Base-by-base conservation (phyloP, 1,284 basidiomycete species). In the Cutaneotrichosporon mucoides region DNA sequence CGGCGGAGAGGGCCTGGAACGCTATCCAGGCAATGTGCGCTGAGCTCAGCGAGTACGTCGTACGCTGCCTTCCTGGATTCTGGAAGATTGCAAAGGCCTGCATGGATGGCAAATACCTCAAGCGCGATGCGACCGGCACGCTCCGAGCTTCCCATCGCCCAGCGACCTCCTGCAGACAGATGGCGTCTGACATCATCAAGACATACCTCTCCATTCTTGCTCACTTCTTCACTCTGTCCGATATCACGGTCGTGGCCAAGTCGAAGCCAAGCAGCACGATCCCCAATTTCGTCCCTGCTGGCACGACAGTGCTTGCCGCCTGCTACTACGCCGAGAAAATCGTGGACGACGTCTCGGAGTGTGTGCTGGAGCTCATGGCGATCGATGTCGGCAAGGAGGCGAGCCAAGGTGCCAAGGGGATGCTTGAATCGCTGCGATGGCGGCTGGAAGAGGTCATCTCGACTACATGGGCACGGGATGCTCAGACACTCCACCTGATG, bases 1-100 rank as follows among this genome's bases (percentile, higher is more conserved):
- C 70, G 0, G 62, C 66, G 13, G 75, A 88, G 65, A 84, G 88
- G 36, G 84, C 86, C 24, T 99, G 96, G 96, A 83, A 87, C 66
- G 85, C 87, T 0, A 86, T 90, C 41, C 81, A 86, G 48, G 84
- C 87, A 15, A 84, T 85, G 49, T 79, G 84, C 49, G 79, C 79
- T 47, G 74, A 78, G 54, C 66, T 83, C 11, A 82, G 80, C 5
- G 81, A 84, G 44, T 80, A 81, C 48, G 70, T 84, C 6, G 64
- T 81, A 1, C 73, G 77, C 16, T 84, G 87, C 1, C 82, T 99
- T 48, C 92, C 94, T 3, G 91, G 85, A 66, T 98, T 97, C 77
- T 97, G 93, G 92, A 87, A 87, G 67, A 90, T 99, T 46, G 88
- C 90, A 1, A 91, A 87, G 76, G 86, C 85, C 12, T 95, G 94